A percentile compares a stretch with the other conserved stretches of the same genome.
These are phyloP conservation scores for Aspergillus saccharolyticus DNA, from an alignment of 495 filamentous ascomycete genomes.

Conservation along the genomic window DNA sequence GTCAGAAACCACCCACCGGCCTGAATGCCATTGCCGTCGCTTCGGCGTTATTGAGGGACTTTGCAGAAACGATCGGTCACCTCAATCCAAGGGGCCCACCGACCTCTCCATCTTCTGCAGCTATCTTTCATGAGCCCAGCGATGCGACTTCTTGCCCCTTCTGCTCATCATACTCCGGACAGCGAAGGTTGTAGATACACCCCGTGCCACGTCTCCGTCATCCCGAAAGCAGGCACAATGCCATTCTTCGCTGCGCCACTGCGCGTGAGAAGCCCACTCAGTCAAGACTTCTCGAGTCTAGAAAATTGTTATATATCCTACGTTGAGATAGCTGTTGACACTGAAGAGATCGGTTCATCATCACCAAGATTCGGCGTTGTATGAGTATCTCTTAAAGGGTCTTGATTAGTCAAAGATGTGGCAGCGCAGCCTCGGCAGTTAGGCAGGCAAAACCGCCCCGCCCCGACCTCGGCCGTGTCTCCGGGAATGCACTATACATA, in stretches of 20 bases:
- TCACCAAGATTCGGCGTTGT: too few relatives aligned
- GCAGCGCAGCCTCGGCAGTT: too few relatives aligned
- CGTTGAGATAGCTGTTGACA: too few relatives aligned
- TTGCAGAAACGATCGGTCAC: constrained; percentile 65
- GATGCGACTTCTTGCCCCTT: constrained; percentile 23
- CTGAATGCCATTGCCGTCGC: constrained; percentile 63
- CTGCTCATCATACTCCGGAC: constrained; percentile 30
- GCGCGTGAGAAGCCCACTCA: not conserved
- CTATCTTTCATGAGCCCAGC: constrained; percentile 35
- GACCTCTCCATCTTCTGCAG: too few relatives aligned
- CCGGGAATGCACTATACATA: too few relatives aligned
- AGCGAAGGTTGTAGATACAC: constrained; percentile 35
- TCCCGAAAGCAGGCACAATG: constrained; percentile 45
- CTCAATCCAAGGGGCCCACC: constrained; percentile 24
- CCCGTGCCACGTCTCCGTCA: constrained; percentile 55
- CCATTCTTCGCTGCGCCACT: constrained; percentile 18
- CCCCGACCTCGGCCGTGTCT: too few relatives aligned
- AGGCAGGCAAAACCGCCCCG: too few relatives aligned
- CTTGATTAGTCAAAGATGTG: too few relatives aligned
- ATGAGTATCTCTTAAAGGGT: too few relatives aligned
- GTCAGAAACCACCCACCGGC: constrained; percentile 78
- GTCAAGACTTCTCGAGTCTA: too few relatives aligned
- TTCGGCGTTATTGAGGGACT: constrained; percentile 67
- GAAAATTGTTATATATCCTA: too few relatives aligned
- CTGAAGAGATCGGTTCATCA: too few relatives aligned